Evolutionary conservation across 192 early-diverging fungal genomes (phyloP), one percentile per base, ranked within the genome.

Genomic region (Piromyces finnis): DNA sequence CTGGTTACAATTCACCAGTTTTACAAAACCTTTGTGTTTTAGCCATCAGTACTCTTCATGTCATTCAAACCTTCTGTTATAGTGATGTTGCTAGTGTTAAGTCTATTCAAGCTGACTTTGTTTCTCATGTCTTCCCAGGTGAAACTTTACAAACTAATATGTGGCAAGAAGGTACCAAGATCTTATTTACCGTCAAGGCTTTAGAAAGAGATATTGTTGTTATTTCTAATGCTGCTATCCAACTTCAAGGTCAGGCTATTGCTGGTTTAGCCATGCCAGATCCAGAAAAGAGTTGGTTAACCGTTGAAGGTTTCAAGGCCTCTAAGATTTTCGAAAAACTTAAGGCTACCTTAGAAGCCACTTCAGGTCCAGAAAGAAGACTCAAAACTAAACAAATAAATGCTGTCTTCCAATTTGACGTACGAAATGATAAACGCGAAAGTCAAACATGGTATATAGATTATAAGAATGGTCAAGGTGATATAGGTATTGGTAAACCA

Each of bases 101-200:
- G 18, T 29, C 29, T 29, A 22, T 79, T 29, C 28, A 81, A 32
- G 26, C 89, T 22, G 90, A 95, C 41, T 95, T 98, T 84, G 90
- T 92, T 77, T 90, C 92, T 37, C 92, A 92, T 28, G 96, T 98
- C 81, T 91, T 94, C 86, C 98, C 98, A 28, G 97, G 98, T 26
- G 97, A 99, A 86, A 99, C 97, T 26, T 88, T 98, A 32, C 94
- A 97, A 86, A 99, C 97, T 18, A 92, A 95, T 86, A 94, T 98
- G 92, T 98, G 98, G 98, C 87, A 92, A 82, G 93, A 95, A 82
- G 91, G 92, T 15, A 89, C 88, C 86, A 95, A 94, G 83, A 91
- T 99, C 28, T 87, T 98, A 81, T 99, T 98, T 92, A 92, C 95
- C 85, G 94, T 94, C 77, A 93, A 94, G 36, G 92, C 94, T 22